phyloP scores from a whole-genome alignment of 2,329 filamentous ascomycete species.

The Fusarium xyrophilum region DNA sequence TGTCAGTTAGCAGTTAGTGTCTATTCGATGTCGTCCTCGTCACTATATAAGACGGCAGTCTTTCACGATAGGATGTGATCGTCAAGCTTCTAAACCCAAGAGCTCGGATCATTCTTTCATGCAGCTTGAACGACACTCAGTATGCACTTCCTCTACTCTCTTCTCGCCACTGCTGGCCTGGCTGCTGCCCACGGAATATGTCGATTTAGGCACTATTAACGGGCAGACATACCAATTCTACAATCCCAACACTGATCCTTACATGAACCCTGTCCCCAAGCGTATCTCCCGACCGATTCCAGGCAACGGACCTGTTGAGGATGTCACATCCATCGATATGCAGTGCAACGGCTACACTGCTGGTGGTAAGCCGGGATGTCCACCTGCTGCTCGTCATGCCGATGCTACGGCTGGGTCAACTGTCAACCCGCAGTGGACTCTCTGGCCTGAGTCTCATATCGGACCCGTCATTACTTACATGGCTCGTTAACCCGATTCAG shows the following conservation, averaged over 20 bases:
- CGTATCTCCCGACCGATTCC: constrained; percentile 65
- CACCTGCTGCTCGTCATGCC: constrained; percentile 61
- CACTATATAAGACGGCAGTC: constrained; percentile 22
- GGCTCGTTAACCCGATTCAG: constrained; percentile 61
- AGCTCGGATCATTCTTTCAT: background rate
- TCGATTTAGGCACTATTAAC: constrained; percentile 54
- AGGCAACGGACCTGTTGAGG: constrained; percentile 64
- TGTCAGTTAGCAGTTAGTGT: background rate
- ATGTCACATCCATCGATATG: constrained; percentile 60
- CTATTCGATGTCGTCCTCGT: background rate
- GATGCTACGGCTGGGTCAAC: constrained; percentile 59
- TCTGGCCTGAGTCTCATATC: constrained; percentile 58
- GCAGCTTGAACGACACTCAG: background rate
- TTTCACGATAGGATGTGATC: background rate
- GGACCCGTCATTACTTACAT: constrained; percentile 66
- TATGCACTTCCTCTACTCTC: constrained; percentile 39
- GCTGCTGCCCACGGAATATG: constrained; percentile 57
- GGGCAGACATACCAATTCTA: constrained; percentile 46
- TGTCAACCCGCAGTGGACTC: constrained; percentile 63
- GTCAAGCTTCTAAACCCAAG: constrained; percentile 8
- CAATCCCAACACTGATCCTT: constrained; percentile 53
- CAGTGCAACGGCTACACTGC: constrained; percentile 63
- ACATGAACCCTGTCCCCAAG: constrained; percentile 52
- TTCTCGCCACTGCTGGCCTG: constrained; percentile 47
- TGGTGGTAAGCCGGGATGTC: constrained; percentile 55